phyloP scores from a whole-genome alignment of 345 rosid genomes.

The Leavenworthia alabamica region DNA sequence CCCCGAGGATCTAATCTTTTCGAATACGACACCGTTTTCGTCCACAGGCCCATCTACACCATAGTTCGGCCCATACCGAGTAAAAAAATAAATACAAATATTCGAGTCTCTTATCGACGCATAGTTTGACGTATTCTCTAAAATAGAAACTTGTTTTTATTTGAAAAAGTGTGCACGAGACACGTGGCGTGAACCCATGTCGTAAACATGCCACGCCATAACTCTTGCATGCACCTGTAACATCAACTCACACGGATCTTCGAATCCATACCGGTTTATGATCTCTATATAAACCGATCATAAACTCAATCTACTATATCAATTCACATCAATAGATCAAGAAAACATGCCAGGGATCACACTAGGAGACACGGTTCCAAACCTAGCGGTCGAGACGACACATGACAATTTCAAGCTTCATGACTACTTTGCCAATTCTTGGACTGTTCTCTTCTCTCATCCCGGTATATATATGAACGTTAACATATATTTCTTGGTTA shows the following conservation, averaged over 20 bases:
- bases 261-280: not conserved
- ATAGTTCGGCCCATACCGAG: conserved; percentile 5
- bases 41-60: not conserved
- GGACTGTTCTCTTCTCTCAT: conserved; percentile 83
- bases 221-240: conserved; percentile 25
- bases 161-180: not conserved
- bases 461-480: conserved; percentile 36
- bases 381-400: conserved; percentile 62
- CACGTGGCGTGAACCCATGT: conserved; percentile 21
- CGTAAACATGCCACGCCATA: conserved; percentile 18
- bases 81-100: too few relatives aligned
- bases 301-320: not conserved
- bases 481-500: not conserved
- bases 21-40: not conserved
- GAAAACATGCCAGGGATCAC: conserved; percentile 67
- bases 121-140: not conserved
- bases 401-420: conserved; percentile 60
- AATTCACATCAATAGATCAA: not conserved
- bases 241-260: not conserved
- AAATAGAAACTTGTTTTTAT: not conserved
- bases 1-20: conserved; percentile 15
- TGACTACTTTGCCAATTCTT: conserved; percentile 42
- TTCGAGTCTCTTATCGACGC: not conserved
- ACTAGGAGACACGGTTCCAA: conserved; percentile 62
- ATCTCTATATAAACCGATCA: conserved; percentile 22